phyloP scores from a whole-genome alignment of 2,329 filamentous ascomycete species.

The Colletotrichum navitas region DNA sequence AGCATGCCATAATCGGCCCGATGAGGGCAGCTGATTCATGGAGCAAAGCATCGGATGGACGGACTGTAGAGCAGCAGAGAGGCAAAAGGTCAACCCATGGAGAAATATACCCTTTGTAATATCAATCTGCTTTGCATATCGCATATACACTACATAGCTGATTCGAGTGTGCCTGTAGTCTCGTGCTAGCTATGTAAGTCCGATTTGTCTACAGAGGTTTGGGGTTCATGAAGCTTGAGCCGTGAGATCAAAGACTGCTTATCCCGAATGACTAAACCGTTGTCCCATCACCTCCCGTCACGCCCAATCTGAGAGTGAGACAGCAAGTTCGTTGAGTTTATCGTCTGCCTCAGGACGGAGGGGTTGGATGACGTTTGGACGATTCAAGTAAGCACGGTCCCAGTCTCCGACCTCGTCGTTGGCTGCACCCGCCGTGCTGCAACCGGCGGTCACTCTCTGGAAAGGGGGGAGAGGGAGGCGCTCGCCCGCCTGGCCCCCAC shows the following conservation, averaged over 20 bases:
- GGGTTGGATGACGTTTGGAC: conserved; percentile 37
- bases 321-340: conserved; percentile 9
- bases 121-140: conserved; percentile 12
- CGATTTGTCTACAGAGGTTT: neutral
- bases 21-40: conserved; percentile 23
- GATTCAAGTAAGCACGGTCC: conserved; percentile 23
- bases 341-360: conserved; percentile 2
- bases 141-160: neutral
- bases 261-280: neutral
- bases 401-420: conserved; percentile 21
- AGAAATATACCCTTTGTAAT: conserved; percentile 42
- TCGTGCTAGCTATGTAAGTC: no score
- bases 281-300: neutral
- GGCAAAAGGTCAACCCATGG: conserved; percentile 25
- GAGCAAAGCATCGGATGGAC: conserved; percentile 25
- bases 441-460: conserved; percentile 24
- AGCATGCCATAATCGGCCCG: conserved; percentile 1
- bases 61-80: conserved; percentile 18
- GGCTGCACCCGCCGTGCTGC: conserved; percentile 21
- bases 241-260: neutral
- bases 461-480: no score
- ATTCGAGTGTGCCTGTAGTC: neutral
- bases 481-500: conserved; percentile 5
- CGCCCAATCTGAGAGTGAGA: neutral
- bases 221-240: neutral